These are phyloP conservation scores for Globisporangium abappressorium DNA, from an alignment of 352 stramenopile species.

Conservation along the genomic window DNA sequence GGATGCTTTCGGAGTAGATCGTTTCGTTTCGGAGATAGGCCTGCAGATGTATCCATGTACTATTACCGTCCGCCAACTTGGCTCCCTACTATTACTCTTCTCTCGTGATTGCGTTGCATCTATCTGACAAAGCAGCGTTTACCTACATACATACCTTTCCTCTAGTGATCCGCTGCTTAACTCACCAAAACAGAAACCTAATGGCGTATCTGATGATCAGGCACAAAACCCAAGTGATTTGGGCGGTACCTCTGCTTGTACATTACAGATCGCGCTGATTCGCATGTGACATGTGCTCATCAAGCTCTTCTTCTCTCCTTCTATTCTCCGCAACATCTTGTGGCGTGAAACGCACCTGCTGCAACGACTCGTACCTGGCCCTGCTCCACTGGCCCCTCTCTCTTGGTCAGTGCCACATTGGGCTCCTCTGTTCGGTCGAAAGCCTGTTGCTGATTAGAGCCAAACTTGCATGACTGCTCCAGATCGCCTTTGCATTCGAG, in stretches of 20 bases:
- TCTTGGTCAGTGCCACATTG: not conserved
- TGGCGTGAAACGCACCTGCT: not conserved
- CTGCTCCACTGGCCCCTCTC: too few relatives aligned
- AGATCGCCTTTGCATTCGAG: not conserved
- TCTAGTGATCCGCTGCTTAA: not conserved
- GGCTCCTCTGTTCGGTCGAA: not conserved
- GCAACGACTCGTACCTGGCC: not conserved
- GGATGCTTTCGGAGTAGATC: not conserved
- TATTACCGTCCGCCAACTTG: not conserved
- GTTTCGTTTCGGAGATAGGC: not conserved
- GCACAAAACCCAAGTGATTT: not conserved
- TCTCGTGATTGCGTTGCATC: not conserved
- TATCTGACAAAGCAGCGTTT: not conserved
- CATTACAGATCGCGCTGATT: not conserved
- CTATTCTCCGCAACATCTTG: not conserved
- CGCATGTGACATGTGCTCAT: not conserved
- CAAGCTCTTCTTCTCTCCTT: not conserved
- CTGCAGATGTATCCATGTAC: not conserved
- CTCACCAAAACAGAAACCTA: not conserved
- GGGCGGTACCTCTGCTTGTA: not conserved
- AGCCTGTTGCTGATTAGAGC: not conserved
- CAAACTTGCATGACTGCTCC: not conserved
- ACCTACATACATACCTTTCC: not conserved
- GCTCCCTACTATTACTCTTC: not conserved
- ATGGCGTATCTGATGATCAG: not conserved